A percentile compares a stretch with the other conserved stretches of the same genome.
Conservation (phyloP, 2,329 filamentous ascomycete genomes). For the Alternaria viburni region DNA sequence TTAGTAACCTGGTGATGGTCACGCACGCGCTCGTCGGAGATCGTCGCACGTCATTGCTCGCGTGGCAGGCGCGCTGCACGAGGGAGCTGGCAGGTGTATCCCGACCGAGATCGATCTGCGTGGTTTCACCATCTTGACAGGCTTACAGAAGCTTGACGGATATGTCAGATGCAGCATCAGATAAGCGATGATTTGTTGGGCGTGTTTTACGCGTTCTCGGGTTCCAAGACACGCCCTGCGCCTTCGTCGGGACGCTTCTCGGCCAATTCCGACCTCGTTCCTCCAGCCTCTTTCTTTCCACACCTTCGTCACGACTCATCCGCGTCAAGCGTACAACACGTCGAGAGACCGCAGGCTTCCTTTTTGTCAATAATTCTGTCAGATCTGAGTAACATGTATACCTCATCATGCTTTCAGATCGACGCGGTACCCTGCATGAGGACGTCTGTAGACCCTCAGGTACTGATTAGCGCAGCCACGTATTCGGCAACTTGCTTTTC, state of each 20-base stretch:
- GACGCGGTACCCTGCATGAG: background rate
- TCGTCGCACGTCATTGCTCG: constrained; percentile 15
- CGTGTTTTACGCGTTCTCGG: background rate
- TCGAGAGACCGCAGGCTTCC: background rate
- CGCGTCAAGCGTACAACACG: background rate
- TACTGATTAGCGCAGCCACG: background rate
- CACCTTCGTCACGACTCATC: background rate
- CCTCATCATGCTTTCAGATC: background rate
- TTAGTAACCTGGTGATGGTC: constrained; percentile 3
- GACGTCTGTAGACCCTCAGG: background rate
- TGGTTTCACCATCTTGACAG: background rate
- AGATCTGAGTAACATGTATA: background rate
- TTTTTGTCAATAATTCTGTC: background rate
- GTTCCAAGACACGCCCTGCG: background rate
- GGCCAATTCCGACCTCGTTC: background rate
- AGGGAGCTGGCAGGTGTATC: background rate
- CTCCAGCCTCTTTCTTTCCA: background rate
- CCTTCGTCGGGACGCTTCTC: background rate
- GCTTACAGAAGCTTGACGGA: background rate
- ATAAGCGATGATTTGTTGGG: background rate
- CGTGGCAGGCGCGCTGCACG: constrained; percentile 15
- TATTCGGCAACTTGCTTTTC: background rate
- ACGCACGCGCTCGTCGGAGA: constrained; percentile 15
- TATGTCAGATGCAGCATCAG: background rate
- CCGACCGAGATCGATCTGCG: background rate